A percentile compares a stretch with the other conserved stretches of the same genome.
phyloP scores from a whole-genome alignment of 306 rosid genomes.

The Purshia tridentata region DNA sequence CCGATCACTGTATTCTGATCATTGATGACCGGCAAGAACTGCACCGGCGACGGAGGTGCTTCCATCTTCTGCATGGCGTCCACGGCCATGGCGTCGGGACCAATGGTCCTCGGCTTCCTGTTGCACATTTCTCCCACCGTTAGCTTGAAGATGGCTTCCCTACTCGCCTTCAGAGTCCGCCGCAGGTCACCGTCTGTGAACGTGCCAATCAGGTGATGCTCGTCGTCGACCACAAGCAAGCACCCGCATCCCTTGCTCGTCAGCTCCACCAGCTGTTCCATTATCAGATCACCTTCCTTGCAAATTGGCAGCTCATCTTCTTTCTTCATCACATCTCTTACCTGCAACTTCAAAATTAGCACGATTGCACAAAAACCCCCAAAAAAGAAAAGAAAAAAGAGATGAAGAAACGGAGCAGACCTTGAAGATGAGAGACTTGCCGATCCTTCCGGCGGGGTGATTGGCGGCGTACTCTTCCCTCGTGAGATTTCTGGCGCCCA shows the following conservation, averaged over 20 bases:
- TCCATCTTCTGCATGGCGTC: constrained; percentile 99
- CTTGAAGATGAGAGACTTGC: constrained; percentile 95
- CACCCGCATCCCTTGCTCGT: constrained; percentile 95
- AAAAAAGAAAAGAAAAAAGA: not conserved
- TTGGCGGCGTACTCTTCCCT: constrained; percentile 87
- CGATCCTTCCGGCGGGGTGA: constrained; percentile 95
- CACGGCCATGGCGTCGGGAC: constrained; percentile 87
- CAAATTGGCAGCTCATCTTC: constrained; percentile 88
- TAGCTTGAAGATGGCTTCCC: constrained; percentile 88
- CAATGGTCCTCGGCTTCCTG: constrained; percentile 79
- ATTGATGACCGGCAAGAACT: constrained; percentile 84
- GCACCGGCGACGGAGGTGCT: constrained; percentile 95
- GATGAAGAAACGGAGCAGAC: constrained; percentile 16
- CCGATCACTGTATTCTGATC: constrained; percentile 65
- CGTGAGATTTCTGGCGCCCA: constrained; percentile 81
- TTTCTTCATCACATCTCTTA: constrained; percentile 89
- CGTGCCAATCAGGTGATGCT: constrained; percentile 68
- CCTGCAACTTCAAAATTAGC: constrained; percentile 39
- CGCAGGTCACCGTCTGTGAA: constrained; percentile 97
- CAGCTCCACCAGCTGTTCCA: constrained; percentile 89
- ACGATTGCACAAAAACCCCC: too few relatives aligned
- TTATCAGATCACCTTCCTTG: constrained; percentile 75
- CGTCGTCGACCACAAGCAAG: constrained; percentile 71
- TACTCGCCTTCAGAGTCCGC: constrained; percentile 88
- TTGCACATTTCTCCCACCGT: constrained; percentile 90